phyloP scores from a whole-genome alignment of 225 moss, liverwort and hornwort species.

The Pleurozium schreberi region DNA sequence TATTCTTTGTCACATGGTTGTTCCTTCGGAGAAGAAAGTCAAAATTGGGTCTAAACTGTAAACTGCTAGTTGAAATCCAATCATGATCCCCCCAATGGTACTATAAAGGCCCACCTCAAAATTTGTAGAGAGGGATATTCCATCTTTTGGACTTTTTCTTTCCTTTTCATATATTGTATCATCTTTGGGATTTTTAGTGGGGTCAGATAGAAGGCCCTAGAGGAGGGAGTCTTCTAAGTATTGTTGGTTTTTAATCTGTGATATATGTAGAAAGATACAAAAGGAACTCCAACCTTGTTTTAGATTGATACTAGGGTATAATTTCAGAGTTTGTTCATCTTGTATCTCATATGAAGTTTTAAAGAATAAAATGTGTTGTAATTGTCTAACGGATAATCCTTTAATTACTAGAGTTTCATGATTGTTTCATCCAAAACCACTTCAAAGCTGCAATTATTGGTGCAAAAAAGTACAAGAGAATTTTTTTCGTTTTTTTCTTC shows the following conservation, averaged over 20 bases:
- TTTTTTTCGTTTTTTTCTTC: too few species aligned
- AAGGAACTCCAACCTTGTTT: neutral
- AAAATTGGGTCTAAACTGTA: neutral
- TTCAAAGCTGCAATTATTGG: neutral
- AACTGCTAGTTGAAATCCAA: too few species aligned
- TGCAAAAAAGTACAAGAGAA: neutral
- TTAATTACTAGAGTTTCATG: neutral
- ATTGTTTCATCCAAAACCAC: neutral
- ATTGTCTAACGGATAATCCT: neutral
- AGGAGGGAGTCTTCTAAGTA: neutral
- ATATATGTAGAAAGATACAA: neutral
- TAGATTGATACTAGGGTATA: neutral
- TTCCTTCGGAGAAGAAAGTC: rapidly evolving
- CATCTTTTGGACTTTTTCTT: neutral
- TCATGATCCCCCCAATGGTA: neutral
- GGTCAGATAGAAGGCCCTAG: too few species aligned
- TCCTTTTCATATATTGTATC: neutral
- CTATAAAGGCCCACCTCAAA: neutral
- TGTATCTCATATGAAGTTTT: neutral
- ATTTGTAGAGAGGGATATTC: neutral
- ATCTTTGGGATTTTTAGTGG: neutral
- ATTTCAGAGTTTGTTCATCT: neutral
- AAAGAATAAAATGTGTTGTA: neutral
- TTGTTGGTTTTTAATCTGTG: neutral
- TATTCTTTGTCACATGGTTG: neutral